These are phyloP conservation scores for Vachellia pachyceras DNA, from an alignment of 306 rosid species.

Conservation along the genomic window DNA sequence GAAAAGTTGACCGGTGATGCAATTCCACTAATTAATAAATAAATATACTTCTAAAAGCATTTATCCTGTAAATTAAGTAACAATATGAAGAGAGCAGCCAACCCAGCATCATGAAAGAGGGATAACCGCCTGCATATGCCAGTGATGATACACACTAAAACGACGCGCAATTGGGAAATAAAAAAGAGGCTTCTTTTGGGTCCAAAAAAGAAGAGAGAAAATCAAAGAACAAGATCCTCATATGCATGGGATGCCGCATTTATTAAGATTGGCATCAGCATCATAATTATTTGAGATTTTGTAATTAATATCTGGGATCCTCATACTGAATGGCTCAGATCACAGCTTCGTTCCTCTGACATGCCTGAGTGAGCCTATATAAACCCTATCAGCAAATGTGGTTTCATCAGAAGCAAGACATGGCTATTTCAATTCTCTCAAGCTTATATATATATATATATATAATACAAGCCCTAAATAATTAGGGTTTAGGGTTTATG, in stretches of 20 bases:
- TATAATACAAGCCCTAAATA: not conserved
- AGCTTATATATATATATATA: too few relatives aligned
- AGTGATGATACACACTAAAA: not conserved
- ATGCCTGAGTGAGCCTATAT: slow-evolving; percentile 20
- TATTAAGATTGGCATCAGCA: not conserved
- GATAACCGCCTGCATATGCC: too few relatives aligned
- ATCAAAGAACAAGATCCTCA: slow-evolving; percentile 2
- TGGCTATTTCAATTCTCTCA: not conserved
- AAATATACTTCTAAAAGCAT: too few relatives aligned
- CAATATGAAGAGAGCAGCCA: too few relatives aligned
- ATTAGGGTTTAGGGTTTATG: not conserved
- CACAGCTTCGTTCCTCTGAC: not conserved
- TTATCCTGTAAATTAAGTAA: too few relatives aligned
- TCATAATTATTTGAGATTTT: slow-evolving; percentile 11
- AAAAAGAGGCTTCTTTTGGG: not conserved
- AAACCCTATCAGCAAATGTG: not conserved
- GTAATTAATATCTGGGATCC: not conserved
- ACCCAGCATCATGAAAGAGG: too few relatives aligned
- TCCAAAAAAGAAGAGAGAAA: not conserved
- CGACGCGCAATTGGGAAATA: not conserved
- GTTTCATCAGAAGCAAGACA: not conserved
- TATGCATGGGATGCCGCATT: not conserved
- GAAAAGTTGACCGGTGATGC: too few relatives aligned
- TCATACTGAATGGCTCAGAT: not conserved
- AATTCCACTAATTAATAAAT: too few relatives aligned